These are phyloP conservation scores for Fusarium graminum DNA, from an alignment of 2,329 filamentous ascomycete genomes.

Conservation along the genomic window DNA sequence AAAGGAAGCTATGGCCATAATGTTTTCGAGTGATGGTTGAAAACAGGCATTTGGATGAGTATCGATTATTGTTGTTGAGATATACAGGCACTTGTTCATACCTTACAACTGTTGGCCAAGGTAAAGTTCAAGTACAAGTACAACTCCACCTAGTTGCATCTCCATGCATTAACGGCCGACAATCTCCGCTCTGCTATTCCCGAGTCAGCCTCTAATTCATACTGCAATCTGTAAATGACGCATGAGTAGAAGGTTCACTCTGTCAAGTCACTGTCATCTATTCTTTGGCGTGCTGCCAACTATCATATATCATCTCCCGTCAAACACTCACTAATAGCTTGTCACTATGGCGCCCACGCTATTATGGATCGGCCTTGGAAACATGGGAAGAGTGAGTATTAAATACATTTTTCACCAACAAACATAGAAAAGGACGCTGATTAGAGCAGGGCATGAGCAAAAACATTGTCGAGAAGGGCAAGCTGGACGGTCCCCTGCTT, in stretches of 20 bases:
- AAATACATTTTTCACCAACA: background rate
- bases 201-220: background rate
- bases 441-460: slow-evolving; percentile 79
- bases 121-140: background rate
- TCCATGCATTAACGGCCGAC: background rate
- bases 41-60: background rate
- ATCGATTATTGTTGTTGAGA: no score
- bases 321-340: background rate
- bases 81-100: background rate
- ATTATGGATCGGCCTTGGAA: slow-evolving; percentile 86
- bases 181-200: slow-evolving; percentile 17
- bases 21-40: background rate
- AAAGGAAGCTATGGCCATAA: background rate
- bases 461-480: slow-evolving; percentile 84
- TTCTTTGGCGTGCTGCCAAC: background rate
- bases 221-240: slow-evolving; percentile 1
- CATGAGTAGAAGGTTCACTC: background rate
- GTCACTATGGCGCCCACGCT: slow-evolving; percentile 69
- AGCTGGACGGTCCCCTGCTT: slow-evolving; percentile 77
- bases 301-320: background rate
- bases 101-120: background rate
- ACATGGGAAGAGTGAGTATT: slow-evolving; percentile 81
- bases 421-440: background rate
- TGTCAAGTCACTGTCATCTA: background rate
- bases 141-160: slow-evolving; percentile 12